Evolutionary conservation across 441 rosid genomes (phyloP), one percentile per base, ranked within the genome.

Genomic region (Isatis lusitanica): DNA sequence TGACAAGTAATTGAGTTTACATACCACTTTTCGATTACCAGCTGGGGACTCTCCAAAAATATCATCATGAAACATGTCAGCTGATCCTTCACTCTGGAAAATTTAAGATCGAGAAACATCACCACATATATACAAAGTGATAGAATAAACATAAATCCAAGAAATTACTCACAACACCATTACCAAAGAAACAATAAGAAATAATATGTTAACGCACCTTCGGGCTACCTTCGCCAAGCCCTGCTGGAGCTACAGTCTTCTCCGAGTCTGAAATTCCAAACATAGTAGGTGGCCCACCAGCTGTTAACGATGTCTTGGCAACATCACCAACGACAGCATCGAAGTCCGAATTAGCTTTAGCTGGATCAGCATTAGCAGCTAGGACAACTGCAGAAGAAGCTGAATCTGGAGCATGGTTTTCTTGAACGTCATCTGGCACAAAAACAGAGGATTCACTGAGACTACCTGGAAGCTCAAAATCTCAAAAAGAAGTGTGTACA

Each of bases 1-100:
- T 51, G 47, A 8, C 28, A 51, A 24, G 35, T 50, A 66, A 16
- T 7, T 53, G 17, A 77, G 55, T 46, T 44, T 78, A 52, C 76
- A 70, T 85, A 96, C 99, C 81, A 11, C 86, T 84, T 85, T 91
- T 40, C 82, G 87, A 60, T 81, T 81, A 64, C 94, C 87, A 66
- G 90, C 79, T 6, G 99, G 99, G 7, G 99, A 90, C 66, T 96
- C 99, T 51, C 97, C 99, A 81, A 93, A 96, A 53, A 96, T 93
- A 76, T 96, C 99, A 80, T 93, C 99, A 74, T 89, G 87, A 73
- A 86, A 88, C 79, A 87, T 85, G 74, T 89, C 93, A 63, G 79
- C 88, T 65, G 87, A 91, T 71, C 88, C 65, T 87, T 96, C 98
- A 82, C 99, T 91, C 99, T 96, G 93, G 68, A 68, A 62, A 83